Conservation (phyloP, 2,329 filamentous ascomycete genomes). For the Colletotrichum sp. region DNA sequence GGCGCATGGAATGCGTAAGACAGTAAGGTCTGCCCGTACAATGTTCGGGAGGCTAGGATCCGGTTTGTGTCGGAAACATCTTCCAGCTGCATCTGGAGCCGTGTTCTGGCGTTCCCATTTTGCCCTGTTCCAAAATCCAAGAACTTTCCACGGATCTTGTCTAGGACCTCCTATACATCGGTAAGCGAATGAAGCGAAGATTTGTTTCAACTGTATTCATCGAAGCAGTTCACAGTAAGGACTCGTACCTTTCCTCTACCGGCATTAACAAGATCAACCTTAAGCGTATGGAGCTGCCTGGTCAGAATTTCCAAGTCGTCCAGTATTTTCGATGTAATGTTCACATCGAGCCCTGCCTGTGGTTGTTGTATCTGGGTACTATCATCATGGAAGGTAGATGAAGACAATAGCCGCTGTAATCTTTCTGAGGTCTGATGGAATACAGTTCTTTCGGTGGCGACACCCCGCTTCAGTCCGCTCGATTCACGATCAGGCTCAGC, state of each 20-base stretch:
- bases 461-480: not conserved
- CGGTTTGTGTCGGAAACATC: not conserved
- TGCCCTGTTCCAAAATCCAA: not conserved
- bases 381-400: not conserved
- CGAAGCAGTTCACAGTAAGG: rapidly evolving
- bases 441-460: not conserved
- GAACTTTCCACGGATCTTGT: not conserved
- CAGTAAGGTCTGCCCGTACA: not conserved
- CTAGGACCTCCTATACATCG: not conserved
- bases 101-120: not conserved
- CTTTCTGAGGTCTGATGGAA: not conserved
- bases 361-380: not conserved
- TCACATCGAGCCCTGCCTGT: not conserved
- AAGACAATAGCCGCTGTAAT: not conserved
- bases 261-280: not conserved
- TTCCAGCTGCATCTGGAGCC: not conserved
- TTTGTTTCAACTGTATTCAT: rapidly evolving
- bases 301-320: rapidly evolving
- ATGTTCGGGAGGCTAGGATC: not conserved
- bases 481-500: not conserved
- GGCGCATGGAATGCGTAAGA: not conserved
- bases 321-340: rapidly evolving
- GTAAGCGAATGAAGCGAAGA: rapidly evolving
- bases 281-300: rapidly evolving
- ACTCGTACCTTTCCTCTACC: not conserved